A percentile compares a stretch with the other conserved stretches of the same genome.
phyloP scores from a whole-genome alignment of 768 basidiomycete genomes.

The Lentinula detonsa region DNA sequence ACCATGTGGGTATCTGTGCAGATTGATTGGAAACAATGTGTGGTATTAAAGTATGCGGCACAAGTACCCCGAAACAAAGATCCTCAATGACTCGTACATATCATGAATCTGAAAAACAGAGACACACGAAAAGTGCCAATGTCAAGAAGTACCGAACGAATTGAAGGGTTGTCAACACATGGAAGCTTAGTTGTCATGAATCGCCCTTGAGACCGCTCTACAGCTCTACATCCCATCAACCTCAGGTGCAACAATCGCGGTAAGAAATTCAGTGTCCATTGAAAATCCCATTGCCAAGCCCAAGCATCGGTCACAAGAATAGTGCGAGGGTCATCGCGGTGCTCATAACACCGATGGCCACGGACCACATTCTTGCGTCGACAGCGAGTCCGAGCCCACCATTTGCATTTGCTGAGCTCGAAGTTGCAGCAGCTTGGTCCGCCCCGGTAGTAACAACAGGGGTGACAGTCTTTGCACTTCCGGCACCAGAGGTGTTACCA shows the following conservation, averaged over 20 bases:
- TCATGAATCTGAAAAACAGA: background rate
- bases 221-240: background rate
- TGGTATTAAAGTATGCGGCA: background rate
- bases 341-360: conserved; percentile 9
- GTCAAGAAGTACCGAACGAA: background rate
- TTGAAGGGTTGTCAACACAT: background rate
- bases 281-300: background rate
- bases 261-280: background rate
- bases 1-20: background rate
- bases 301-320: conserved; percentile 11
- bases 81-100: too few relatives aligned
- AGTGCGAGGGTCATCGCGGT: conserved; percentile 15
- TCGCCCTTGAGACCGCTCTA: background rate
- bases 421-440: background rate
- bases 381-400: conserved; percentile 10
- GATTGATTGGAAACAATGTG: background rate
- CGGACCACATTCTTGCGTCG: conserved; percentile 8
- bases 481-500: conserved; percentile 2
- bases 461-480: background rate
- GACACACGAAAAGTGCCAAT: background rate
- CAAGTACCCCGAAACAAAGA: background rate
- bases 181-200: background rate
- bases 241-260: background rate
- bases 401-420: conserved; percentile 10
- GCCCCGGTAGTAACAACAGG: background rate